Base-by-base conservation (phyloP, 1,284 basidiomycete genomes). In the Cutaneotrichosporon mucoides region DNA sequence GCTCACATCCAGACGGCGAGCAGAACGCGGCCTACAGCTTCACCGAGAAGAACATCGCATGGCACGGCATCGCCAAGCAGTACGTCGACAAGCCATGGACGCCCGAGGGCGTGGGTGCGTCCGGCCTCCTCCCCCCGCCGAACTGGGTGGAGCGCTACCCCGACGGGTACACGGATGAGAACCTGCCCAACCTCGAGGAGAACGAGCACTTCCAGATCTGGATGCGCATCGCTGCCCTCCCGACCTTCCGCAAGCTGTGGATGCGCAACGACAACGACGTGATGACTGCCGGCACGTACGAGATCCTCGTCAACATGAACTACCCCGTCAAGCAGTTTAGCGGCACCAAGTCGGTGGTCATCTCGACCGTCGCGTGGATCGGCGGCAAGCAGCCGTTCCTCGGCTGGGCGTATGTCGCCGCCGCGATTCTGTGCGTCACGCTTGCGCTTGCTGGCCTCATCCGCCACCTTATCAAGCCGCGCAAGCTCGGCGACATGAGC, bases 131-230 rank as follows among this genome's bases (percentile, higher is more conserved):
- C 0, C 95, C 95, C 2, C 96, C 96, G 13, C 96, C 96, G 4
- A 97, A 94, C 79, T 99, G 96, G 93, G 73, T 64, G 0, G 71
- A 76, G 37, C 82, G 82, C 55, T 97, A 82, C 79, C 89, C 90
- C 0, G 75, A 89, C 64, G 84, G 84, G 56, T 98, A 98, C 80
- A 76, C 80, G 5, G 78, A 79, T 8, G 85, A 82, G 59, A 82
- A 82, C n/a, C 85, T 89, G 40, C 94, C 92, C 10, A 81, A 97
- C 72, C 82, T 98, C 38, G 80, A 81, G 55, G 71, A 77, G 1
- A 86, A 99, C 74, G 91, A 99, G 77, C 94, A 93, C 73, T 98
- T 99, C 82, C 93, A 97, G 79, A 94, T 98, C 68, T 99, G 96
- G 96, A 99, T 99, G 96, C 86, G 95, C 62, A 95, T 92, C 2